Base-by-base conservation (phyloP, 129 eudicot species). In the Helianthus tuberosus region DNA sequence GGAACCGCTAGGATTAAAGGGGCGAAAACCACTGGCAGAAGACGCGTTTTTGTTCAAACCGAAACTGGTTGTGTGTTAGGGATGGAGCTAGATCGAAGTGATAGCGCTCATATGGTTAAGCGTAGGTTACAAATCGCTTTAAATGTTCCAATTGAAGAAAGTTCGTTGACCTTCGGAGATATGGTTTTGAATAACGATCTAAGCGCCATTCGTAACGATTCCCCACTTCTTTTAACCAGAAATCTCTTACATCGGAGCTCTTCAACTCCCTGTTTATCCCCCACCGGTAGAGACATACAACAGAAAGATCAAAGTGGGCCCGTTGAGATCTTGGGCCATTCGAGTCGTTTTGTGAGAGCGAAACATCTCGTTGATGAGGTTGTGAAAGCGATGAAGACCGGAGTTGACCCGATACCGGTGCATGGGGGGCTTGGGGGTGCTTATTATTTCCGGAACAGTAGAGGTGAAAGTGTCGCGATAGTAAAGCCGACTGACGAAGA, bases 401-500 rank as follows among this genome's bases (percentile, higher is more conserved):
- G 98, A 17, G 91, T 94, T 69, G 97, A 94, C 17, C 98, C 98
- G 39, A 14, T 84, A 17, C 96, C 85, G 29, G 91, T 84, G n/a
- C 82, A 81, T 44, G 75, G 93, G 48, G 97, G 97, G 35, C 97
- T 91, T 52, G 97, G 97, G 64, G 97, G 97, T 46, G 96, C 96
- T 5, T 91, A 91, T 71, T 89, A 78, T 71, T 89, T 91, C 73
- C 83, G 86, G 60, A 91, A 91, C 44, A 79, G 48, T 43, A 66
- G 71, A 67, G 93, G 97, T 41, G 97, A 91, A 85, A 84, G 75
- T 74, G 93, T 91, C 41, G 97, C 96, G 8, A 89, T 89, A 64
- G 96, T 89, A 39, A 91, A 91, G 87, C 97, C 97, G 4, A 91
- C 96, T 0, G 97, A 91, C 77, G 97, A 91, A 76, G 97, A 91